phyloP scores from a whole-genome alignment of 805 yeast species.

The Hanseniaspora jakobsenii region DNA sequence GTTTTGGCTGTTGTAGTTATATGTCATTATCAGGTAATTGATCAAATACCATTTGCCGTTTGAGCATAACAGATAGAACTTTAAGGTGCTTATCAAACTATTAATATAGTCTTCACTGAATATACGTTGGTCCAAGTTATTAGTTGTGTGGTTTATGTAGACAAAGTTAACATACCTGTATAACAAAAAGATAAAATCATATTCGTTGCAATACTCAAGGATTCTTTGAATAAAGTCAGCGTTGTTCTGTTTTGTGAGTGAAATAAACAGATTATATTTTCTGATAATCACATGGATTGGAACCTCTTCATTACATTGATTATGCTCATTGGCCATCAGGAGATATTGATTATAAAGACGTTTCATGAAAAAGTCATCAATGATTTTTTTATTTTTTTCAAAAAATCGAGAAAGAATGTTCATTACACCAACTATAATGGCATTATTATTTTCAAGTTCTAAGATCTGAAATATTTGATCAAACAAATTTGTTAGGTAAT shows the following conservation, averaged over 20 bases:
- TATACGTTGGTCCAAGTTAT: constrained; percentile 9
- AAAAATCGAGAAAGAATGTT: constrained; percentile 44
- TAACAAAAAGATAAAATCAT: constrained; percentile 26
- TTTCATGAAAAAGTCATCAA: constrained; percentile 47
- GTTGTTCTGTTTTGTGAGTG: constrained; percentile 40
- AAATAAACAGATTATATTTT: constrained; percentile 50
- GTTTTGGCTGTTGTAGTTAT: constrained; percentile 23
- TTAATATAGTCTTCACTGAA: constrained; percentile 5
- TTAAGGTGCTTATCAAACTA: constrained; percentile 14
- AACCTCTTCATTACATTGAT: constrained; percentile 28
- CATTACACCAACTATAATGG: constrained; percentile 44
- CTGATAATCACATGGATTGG: constrained; percentile 46
- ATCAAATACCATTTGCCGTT: constrained; percentile 14
- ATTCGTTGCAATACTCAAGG: constrained; percentile 17
- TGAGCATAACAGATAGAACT: constrained; percentile 11
- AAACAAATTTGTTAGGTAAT: constrained; percentile 50
- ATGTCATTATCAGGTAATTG: constrained; percentile 10
- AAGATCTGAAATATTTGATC: constrained; percentile 51
- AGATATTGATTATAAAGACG: constrained; percentile 32
- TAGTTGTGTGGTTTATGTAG: constrained; percentile 23
- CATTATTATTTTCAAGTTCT: constrained; percentile 43
- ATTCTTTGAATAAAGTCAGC: constrained; percentile 29
- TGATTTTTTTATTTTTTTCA: constrained; percentile 37
- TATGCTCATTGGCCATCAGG: constrained; percentile 23
- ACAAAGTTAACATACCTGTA: constrained; percentile 32